A percentile compares a stretch with the other conserved stretches of the same genome.
These are phyloP conservation scores for Podochytrium sp. DNA, from an alignment of 192 early-diverging fungal genomes.

Conservation along the genomic window DNA sequence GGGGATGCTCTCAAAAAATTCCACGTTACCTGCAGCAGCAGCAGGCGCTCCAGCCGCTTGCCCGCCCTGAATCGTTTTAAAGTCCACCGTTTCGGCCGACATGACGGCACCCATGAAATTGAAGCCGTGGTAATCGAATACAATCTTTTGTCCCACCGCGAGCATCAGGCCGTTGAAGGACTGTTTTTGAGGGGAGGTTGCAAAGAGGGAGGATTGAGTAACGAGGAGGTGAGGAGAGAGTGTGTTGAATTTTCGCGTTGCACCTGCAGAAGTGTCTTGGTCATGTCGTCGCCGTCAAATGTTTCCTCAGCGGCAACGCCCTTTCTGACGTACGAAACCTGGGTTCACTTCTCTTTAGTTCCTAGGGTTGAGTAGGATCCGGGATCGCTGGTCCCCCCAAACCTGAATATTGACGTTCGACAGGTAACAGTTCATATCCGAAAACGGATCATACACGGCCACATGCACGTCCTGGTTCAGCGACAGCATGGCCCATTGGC, in stretches of 20 bases:
- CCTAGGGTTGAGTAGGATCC: slow-evolving; percentile 7
- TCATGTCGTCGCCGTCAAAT: slow-evolving; percentile 78
- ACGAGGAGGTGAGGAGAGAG: not conserved
- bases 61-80: slow-evolving; percentile 53
- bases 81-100: slow-evolving; percentile 57
- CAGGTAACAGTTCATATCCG: slow-evolving; percentile 51
- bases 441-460: slow-evolving; percentile 64
- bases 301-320: slow-evolving; percentile 47
- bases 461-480: slow-evolving; percentile 66
- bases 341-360: slow-evolving; percentile 1
- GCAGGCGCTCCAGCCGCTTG: not conserved
- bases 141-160: slow-evolving; percentile 69
- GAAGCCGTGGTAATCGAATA: slow-evolving; percentile 83
- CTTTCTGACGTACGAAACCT: slow-evolving; percentile 38
- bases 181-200: slow-evolving; percentile 31
- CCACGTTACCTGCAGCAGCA: not conserved
- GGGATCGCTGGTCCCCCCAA: not conserved
- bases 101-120: slow-evolving; percentile 60
- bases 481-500: slow-evolving; percentile 70
- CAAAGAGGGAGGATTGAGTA: not conserved
- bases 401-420: slow-evolving; percentile 52
- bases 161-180: slow-evolving; percentile 84
- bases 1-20: not conserved
- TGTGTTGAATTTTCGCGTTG: no score
- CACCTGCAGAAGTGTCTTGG: slow-evolving; percentile 56